phyloP scores from a whole-genome alignment of 225 moss, liverwort and hornwort species.

The Lunularia cruciata region DNA sequence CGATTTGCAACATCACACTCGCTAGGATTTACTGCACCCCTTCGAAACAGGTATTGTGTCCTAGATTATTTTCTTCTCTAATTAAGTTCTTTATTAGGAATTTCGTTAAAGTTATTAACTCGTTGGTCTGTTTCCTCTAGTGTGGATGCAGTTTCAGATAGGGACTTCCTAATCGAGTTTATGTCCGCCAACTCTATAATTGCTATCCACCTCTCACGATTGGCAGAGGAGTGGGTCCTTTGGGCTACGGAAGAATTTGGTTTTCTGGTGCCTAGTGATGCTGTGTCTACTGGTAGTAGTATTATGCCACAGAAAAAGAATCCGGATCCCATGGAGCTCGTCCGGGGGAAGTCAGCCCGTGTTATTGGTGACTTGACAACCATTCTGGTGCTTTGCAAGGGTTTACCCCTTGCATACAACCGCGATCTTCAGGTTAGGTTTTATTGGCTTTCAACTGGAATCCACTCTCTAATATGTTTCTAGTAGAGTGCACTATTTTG shows the following conservation, averaged over 20 bases:
- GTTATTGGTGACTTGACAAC: conserved; percentile 94
- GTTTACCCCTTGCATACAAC: conserved; percentile 95
- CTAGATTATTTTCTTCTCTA: background rate
- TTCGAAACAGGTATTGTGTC: conserved; percentile 76
- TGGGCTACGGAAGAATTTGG: conserved; percentile 99
- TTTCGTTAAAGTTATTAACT: no score
- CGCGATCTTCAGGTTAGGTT: conserved; percentile 83
- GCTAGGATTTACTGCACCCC: conserved; percentile 79
- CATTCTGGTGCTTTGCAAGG: conserved; percentile 89
- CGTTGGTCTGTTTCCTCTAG: conserved; percentile 38
- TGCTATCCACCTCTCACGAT: conserved; percentile 83
- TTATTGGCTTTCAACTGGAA: no score
- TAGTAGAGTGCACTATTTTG: no score
- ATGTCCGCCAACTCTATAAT: conserved; percentile 91
- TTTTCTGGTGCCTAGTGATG: conserved; percentile 88
- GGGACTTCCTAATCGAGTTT: conserved; percentile 89
- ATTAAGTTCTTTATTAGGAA: background rate
- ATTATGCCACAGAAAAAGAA: conserved; percentile 99
- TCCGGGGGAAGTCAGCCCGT: conserved; percentile 94
- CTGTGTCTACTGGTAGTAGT: conserved; percentile 97
- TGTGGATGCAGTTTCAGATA: conserved; percentile 98
- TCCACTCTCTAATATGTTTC: no score
- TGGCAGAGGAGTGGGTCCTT: conserved; percentile 98
- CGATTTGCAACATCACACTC: conserved; percentile 76
- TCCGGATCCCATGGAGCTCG: conserved; percentile 97